phyloP scores from a whole-genome alignment of 345 rosid species.

The Isatis tinctoria region DNA sequence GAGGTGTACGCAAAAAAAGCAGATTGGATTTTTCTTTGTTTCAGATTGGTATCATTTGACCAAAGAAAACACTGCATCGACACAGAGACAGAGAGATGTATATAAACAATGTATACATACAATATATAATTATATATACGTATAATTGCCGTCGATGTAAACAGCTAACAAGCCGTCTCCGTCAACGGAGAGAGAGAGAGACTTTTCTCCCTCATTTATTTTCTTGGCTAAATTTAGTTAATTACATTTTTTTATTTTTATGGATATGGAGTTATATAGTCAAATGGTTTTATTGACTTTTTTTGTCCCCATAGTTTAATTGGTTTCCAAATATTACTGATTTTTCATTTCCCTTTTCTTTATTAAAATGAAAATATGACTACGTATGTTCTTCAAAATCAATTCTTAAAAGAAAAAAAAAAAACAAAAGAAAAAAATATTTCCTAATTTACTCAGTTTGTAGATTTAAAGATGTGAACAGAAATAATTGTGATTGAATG shows the following conservation, averaged over 20 bases:
- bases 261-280: not conserved
- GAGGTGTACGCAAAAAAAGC: conserved; percentile 10
- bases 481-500: not conserved
- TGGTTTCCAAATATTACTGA: not conserved
- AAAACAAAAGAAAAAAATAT: too few relatives aligned
- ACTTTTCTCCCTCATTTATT: not conserved
- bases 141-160: not conserved
- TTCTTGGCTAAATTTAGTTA: not conserved
- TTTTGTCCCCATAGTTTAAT: not conserved
- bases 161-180: not conserved
- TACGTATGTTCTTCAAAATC: not conserved
- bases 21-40: conserved; percentile 18
- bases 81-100: not conserved
- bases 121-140: not conserved
- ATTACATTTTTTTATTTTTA: not conserved
- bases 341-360: not conserved
- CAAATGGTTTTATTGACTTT: not conserved
- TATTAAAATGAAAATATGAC: not conserved
- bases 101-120: not conserved
- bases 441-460: not conserved
- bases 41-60: conserved; percentile 38
- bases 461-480: not conserved
- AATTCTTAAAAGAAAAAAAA: not conserved
- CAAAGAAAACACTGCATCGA: conserved; percentile 31
- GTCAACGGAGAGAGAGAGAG: not conserved